Base-by-base conservation (phyloP, 2,329 filamentous ascomycete species). In the Colletotrichum spaethianum region DNA sequence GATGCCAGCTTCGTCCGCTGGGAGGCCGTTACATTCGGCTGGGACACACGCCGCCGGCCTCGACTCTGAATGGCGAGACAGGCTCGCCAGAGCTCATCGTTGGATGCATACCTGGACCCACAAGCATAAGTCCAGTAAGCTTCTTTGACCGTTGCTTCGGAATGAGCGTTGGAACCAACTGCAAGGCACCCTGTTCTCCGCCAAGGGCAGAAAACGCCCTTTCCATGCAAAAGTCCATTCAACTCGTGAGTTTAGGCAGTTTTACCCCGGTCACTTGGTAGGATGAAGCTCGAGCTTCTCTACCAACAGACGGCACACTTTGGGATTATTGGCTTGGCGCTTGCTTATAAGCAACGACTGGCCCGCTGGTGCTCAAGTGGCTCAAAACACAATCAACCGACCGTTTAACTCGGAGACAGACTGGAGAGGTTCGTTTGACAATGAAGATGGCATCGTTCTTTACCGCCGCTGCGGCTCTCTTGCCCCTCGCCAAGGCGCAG, bases 381-480 rank as follows among this genome's bases (percentile, higher is more conserved):
- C 31, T 33, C 12, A 12, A 9, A 33, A 26, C 14, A 36, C 4
- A 18, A 6, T 3, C 8, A 16, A 26, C 23, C n/a, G 23, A 26
- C 23, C n/a, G 23, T 20, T n/a, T 3, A 12, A 26, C 44, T 14
- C 5, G 16, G 4, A 38, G 18, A 38, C n/a, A 40, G 33, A 16
- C 53, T 1, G 28, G 11, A 38, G 16, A 16, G 26, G 26, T 18
- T 14, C 14, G 8, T 18, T 36, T 50, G 42, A 38, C 56, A 20
- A 70, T 64, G 66, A 59, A 53, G 53, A 31, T 31, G 16, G n/a
- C 11, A 4, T 38, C 46, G 14, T 20, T 68, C n/a, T 20, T 59
- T 4, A 20, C 3, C 52, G 53, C 36, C 18, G 31, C 55, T 16
- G 38, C 57, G 26, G 64, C 44, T 9, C 44, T 70, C n/a, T 23